Evolutionary conservation across 805 yeast species (phyloP).

Genomic region (Helenozyma baotianmanensis): DNA sequence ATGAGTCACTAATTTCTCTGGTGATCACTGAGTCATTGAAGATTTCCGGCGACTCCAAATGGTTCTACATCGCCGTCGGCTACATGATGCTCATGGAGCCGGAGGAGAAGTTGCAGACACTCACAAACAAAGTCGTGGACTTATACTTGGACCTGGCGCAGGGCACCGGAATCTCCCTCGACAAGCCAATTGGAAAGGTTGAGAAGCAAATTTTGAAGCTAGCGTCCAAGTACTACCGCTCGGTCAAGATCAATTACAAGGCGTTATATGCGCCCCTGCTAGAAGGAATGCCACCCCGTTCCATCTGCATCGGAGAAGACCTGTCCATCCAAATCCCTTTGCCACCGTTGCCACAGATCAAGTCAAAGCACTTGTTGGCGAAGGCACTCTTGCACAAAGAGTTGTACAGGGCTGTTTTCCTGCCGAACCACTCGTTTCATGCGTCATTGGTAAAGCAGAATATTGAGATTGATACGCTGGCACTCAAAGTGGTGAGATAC

Average conservation of each 20-base stretch:
- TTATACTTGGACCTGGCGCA: constrained; percentile 23
- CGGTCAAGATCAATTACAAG: constrained; percentile 20
- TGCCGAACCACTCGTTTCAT: constrained; percentile 25
- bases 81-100: constrained; percentile 20
- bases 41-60: constrained; percentile 11
- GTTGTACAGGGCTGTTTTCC: constrained; percentile 25
- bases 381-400: constrained; percentile 38
- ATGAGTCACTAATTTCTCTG: no score
- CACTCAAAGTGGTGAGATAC: constrained; percentile 22
- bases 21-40: no score
- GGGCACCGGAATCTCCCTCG: constrained; percentile 5
- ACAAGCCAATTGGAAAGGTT: constrained; percentile 1
- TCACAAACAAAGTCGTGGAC: constrained; percentile 28
- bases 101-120: constrained; percentile 18
- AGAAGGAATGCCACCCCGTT: constrained; percentile 2
- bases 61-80: constrained; percentile 27
- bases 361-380: constrained; percentile 24
- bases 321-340: constrained; percentile 17
- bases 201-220: constrained; percentile 15
- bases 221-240: constrained; percentile 21
- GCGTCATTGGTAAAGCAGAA: constrained; percentile 14
- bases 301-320: constrained; percentile 1
- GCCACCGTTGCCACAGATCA: constrained; percentile 32
- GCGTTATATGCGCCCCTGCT: constrained; percentile 19
- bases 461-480: constrained; percentile 17